These are phyloP conservation scores for Lachnellula hyalina DNA, from an alignment of 2,329 filamentous ascomycete genomes.

Conservation along the genomic window DNA sequence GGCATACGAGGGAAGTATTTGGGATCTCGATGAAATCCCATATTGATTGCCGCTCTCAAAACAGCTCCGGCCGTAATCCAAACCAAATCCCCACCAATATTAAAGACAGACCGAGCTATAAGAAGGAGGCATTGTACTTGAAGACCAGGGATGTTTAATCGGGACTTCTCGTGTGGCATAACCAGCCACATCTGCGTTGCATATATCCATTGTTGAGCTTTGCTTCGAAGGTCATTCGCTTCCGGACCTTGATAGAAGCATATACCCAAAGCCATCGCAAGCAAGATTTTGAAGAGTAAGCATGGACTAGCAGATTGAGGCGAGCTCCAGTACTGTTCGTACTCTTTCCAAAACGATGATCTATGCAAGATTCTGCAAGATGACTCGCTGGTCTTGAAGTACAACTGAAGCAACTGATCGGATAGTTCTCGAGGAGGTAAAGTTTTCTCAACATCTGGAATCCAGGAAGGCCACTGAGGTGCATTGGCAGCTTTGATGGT, in stretches of 20 bases:
- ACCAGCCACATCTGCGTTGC: conserved; percentile 22
- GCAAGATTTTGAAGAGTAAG: conserved; percentile 21
- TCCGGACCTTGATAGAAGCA: conserved; percentile 19
- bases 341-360: conserved; percentile 42
- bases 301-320: conserved; percentile 8
- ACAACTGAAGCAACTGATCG: conserved; percentile 36
- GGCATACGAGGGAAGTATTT: conserved; percentile 44
- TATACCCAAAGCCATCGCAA: conserved; percentile 23
- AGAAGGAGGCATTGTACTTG: conserved; percentile 49
- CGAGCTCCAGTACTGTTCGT: conserved; percentile 37
- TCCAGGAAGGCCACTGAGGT: conserved; percentile 9
- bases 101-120: conserved; percentile 43
- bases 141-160: conserved; percentile 43
- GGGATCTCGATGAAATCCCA: conserved; percentile 55
- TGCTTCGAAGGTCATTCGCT: conserved; percentile 2
- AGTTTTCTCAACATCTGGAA: conserved; percentile 10
- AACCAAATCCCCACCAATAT: conserved; percentile 44
- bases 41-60: conserved; percentile 49
- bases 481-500: conserved; percentile 10
- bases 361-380: conserved; percentile 41
- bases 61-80: conserved; percentile 48
- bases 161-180: conserved; percentile 39
- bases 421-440: conserved; percentile 20
- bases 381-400: conserved; percentile 39
- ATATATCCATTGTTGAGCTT: conserved; percentile 22